phyloP scores from a whole-genome alignment of 306 rosid genomes.

The Citrullus colocynthis region DNA sequence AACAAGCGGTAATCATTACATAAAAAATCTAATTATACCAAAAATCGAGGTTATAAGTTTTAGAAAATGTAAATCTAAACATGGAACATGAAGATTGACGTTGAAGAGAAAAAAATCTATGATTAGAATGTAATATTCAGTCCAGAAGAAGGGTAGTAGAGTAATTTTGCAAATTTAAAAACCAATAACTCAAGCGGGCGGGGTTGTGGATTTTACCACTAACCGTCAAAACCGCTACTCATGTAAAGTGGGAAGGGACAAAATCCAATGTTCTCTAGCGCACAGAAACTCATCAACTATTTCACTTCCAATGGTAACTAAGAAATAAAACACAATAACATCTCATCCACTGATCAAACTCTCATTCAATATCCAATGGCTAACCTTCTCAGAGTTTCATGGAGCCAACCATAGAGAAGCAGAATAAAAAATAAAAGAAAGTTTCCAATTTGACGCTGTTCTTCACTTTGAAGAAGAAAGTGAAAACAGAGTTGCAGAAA shows the following conservation, averaged over 20 bases:
- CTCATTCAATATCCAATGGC: not conserved
- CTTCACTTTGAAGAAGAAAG: not conserved
- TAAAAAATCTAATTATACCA: no score
- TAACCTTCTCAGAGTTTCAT: not conserved
- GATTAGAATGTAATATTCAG: not conserved
- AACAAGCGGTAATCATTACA: no score
- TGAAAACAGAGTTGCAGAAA: not conserved
- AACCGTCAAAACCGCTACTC: conserved; percentile 48
- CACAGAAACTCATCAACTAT: conserved; percentile 3
- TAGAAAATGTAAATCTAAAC: no score
- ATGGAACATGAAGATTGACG: no score
- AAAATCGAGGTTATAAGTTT: no score
- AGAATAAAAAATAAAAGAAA: not conserved
- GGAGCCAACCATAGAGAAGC: not conserved
- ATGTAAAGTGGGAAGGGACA: conserved; percentile 4
- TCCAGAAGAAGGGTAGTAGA: not conserved
- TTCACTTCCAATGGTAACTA: not conserved
- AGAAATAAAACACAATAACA: not conserved
- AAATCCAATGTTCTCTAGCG: not conserved
- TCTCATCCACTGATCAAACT: conserved; percentile 6
- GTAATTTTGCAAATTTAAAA: not conserved
- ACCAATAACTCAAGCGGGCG: conserved; percentile 10
- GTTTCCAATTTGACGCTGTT: not conserved
- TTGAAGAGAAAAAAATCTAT: not conserved
- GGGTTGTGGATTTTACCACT: conserved; percentile 29